These are phyloP conservation scores for Keqinozyma sinolaborantium DNA, from an alignment of 1,139 yeast species.

Conservation along the genomic window DNA sequence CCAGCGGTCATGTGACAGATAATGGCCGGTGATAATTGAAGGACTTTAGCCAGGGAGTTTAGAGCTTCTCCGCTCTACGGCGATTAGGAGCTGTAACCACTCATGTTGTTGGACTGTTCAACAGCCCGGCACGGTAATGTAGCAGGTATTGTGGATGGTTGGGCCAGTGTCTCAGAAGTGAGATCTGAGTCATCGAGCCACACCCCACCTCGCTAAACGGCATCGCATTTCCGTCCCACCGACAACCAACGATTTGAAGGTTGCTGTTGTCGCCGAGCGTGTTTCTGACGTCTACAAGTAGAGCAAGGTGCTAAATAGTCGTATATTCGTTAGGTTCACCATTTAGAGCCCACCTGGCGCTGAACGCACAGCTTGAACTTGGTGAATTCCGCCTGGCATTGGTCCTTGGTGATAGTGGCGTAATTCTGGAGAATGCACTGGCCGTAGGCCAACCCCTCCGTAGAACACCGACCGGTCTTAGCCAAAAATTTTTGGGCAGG, in stretches of 20 bases:
- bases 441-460: constrained; percentile 53
- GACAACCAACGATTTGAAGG: neutral
- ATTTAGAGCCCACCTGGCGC: constrained; percentile 13
- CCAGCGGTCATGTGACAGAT: too few relatives aligned
- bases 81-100: too few relatives aligned
- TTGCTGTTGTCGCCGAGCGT: neutral
- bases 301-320: too few relatives aligned
- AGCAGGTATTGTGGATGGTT: too few relatives aligned
- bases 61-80: too few relatives aligned
- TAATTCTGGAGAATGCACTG: constrained; percentile 58
- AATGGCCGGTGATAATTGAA: too few relatives aligned
- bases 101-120: too few relatives aligned
- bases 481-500: constrained; percentile 38
- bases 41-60: too few relatives aligned
- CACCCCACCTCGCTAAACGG: neutral
- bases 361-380: constrained; percentile 56
- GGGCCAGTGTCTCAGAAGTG: too few relatives aligned
- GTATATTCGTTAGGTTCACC: too few relatives aligned
- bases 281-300: too few relatives aligned
- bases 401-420: constrained; percentile 50
- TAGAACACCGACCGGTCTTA: constrained; percentile 35
- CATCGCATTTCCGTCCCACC: neutral
- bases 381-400: constrained; percentile 56
- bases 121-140: too few relatives aligned
- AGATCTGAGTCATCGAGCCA: neutral